Evolutionary conservation across 2,329 filamentous ascomycete species (phyloP).

Genomic region (Nigrograna mackinnonii): DNA sequence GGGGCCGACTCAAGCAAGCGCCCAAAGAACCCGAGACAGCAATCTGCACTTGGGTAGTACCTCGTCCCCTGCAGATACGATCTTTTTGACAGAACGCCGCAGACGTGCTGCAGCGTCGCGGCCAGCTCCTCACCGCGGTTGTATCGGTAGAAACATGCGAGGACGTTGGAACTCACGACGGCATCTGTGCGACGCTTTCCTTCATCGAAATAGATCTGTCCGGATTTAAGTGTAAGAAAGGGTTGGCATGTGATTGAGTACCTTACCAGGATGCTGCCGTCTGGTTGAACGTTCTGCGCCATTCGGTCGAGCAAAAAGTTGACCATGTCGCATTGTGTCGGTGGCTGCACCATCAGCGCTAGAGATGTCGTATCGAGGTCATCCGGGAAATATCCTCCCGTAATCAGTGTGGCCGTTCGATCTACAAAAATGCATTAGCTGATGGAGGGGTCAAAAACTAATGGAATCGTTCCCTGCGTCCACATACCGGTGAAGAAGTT

Average conservation of each 20-base stretch:
- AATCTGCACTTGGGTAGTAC: slow-evolving; percentile 35
- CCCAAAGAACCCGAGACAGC: slow-evolving; percentile 34
- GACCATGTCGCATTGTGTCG: slow-evolving; percentile 2
- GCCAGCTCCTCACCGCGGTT: slow-evolving; percentile 25
- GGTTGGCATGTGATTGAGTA: background rate
- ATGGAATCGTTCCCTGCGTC: no score
- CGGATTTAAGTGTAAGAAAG: slow-evolving; percentile 1
- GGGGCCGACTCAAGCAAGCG: slow-evolving; percentile 21
- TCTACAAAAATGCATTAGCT: no score
- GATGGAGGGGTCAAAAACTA: no score
- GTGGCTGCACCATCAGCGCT: slow-evolving; percentile 22
- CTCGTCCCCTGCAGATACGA: slow-evolving; percentile 36
- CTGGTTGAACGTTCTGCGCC: slow-evolving; percentile 17
- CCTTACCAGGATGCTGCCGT: slow-evolving; percentile 25
- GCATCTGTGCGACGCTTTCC: slow-evolving; percentile 26
- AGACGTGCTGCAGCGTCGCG: slow-evolving; percentile 24
- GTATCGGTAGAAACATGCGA: slow-evolving; percentile 35
- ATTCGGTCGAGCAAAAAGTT: slow-evolving; percentile 20
- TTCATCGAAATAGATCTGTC: slow-evolving; percentile 35
- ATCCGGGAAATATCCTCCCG: slow-evolving; percentile 26
- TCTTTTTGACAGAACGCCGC: slow-evolving; percentile 17
- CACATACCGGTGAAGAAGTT: slow-evolving; percentile 24
- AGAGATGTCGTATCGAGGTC: slow-evolving; percentile 41
- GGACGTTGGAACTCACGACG: slow-evolving; percentile 36
- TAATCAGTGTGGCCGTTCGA: slow-evolving; percentile 3